Evolutionary conservation across 1,284 basidiomycete genomes (phyloP).

Genomic region (Neolentinus lepideus): DNA sequence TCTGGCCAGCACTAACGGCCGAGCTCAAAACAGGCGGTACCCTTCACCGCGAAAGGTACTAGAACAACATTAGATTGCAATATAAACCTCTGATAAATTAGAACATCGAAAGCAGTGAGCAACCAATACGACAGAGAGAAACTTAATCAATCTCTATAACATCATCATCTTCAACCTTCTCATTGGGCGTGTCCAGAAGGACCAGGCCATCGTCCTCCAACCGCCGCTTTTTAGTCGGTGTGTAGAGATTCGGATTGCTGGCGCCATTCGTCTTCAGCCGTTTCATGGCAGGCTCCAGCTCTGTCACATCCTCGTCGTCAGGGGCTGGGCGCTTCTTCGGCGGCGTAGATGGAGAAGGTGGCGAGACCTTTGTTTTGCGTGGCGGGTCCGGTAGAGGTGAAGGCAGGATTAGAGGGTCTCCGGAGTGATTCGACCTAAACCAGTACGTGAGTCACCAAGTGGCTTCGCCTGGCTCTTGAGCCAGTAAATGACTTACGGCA

Average conservation of each 20-base stretch:
- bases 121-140: neutral
- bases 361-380: conserved; percentile 29
- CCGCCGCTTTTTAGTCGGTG: conserved; percentile 54
- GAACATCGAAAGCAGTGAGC: conserved; percentile 2
- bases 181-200: conserved; percentile 51
- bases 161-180: conserved; percentile 41
- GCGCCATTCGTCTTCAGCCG: conserved; percentile 27
- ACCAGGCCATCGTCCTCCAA: conserved; percentile 70
- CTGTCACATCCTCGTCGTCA: conserved; percentile 44
- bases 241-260: conserved; percentile 18
- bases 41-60: no score
- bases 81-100: neutral
- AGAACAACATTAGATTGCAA: neutral
- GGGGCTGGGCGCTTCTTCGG: conserved; percentile 51
- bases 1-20: neutral
- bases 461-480: conserved; percentile 5
- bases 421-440: conserved; percentile 45
- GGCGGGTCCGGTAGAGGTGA: conserved; percentile 50
- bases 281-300: conserved; percentile 49
- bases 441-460: neutral
- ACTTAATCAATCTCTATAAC: conserved; percentile 49
- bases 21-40: no score
- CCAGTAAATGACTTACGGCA: conserved; percentile 60
- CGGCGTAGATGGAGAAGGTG: conserved; percentile 18
- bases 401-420: conserved; percentile 50